These are phyloP conservation scores for Ceratobasidium papillatum DNA, from an alignment of 1,284 basidiomycete genomes.

Conservation along the genomic window DNA sequence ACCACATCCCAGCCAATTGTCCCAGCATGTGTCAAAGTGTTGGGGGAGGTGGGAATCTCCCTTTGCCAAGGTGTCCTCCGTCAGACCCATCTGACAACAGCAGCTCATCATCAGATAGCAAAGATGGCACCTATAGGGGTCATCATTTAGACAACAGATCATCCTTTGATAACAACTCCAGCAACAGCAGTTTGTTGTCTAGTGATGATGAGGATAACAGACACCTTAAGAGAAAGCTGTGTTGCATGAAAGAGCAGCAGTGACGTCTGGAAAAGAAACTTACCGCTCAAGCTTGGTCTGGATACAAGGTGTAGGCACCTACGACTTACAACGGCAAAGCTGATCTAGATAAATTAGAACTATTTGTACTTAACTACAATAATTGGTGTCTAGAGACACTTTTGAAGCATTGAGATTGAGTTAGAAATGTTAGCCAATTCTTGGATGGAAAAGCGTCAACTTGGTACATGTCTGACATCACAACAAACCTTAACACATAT, in stretches of 20 bases:
- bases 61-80: too few relatives aligned
- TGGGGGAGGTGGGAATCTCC: too few relatives aligned
- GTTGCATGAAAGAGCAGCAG: not conserved
- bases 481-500: conserved; percentile 34
- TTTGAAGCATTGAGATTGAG: not conserved
- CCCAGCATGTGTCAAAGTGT: too few relatives aligned
- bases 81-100: not conserved
- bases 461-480: conserved; percentile 46
- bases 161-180: not conserved
- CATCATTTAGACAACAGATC: not conserved
- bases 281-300: not conserved
- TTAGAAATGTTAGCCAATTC: conserved; percentile 40
- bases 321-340: conserved; percentile 8
- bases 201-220: not conserved
- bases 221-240: not conserved
- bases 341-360: conserved; percentile 26
- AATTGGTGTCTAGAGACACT: conserved; percentile 19
- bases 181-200: not conserved
- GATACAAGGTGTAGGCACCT: not conserved
- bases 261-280: not conserved
- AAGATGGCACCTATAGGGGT: not conserved
- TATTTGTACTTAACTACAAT: conserved; percentile 29
- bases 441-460: conserved; percentile 41
- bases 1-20: too few relatives aligned
- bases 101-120: not conserved